phyloP scores from a whole-genome alignment of 768 basidiomycete species.

The Xerocomus spinulosus region DNA sequence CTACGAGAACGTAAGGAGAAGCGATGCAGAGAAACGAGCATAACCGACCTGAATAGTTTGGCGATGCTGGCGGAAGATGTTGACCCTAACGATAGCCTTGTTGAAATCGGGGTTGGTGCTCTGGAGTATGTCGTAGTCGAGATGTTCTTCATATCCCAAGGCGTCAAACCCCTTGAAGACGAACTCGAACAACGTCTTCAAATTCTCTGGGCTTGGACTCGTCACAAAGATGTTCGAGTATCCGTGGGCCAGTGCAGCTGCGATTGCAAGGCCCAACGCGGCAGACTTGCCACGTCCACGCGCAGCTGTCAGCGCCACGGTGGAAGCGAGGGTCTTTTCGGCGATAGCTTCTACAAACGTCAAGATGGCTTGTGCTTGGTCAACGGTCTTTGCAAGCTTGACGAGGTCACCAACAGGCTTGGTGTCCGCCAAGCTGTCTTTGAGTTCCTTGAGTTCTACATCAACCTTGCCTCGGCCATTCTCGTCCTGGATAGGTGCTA shows the following conservation, averaged over 20 bases:
- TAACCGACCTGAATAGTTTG: slow-evolving; percentile 90
- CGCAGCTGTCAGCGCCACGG: slow-evolving; percentile 90
- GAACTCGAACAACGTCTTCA: slow-evolving; percentile 97
- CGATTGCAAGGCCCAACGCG: slow-evolving; percentile 90
- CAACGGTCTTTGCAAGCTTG: slow-evolving; percentile 85
- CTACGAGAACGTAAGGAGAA: slow-evolving; percentile 38
- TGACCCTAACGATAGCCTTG: slow-evolving; percentile 93
- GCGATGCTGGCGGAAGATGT: slow-evolving; percentile 87
- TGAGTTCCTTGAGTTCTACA: slow-evolving; percentile 70
- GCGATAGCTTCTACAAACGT: slow-evolving; percentile 94
- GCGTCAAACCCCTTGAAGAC: slow-evolving; percentile 95
- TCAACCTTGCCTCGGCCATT: slow-evolving; percentile 49
- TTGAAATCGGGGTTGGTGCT: slow-evolving; percentile 93
- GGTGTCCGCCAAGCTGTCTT: slow-evolving; percentile 71
- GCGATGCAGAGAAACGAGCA: background rate
- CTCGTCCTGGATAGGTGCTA: slow-evolving; percentile 56
- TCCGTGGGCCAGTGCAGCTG: slow-evolving; percentile 87
- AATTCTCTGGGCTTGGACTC: slow-evolving; percentile 93
- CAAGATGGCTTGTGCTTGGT: slow-evolving; percentile 91
- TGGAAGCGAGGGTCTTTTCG: slow-evolving; percentile 89
- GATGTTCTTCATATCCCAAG: slow-evolving; percentile 93
- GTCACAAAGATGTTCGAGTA: slow-evolving; percentile 99
- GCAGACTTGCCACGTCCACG: slow-evolving; percentile 97
- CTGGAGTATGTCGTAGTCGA: slow-evolving; percentile 95
- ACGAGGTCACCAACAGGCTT: slow-evolving; percentile 87